These are phyloP conservation scores for Metarhizium sp. DNA, from an alignment of 2,329 filamentous ascomycete species.

Conservation along the genomic window DNA sequence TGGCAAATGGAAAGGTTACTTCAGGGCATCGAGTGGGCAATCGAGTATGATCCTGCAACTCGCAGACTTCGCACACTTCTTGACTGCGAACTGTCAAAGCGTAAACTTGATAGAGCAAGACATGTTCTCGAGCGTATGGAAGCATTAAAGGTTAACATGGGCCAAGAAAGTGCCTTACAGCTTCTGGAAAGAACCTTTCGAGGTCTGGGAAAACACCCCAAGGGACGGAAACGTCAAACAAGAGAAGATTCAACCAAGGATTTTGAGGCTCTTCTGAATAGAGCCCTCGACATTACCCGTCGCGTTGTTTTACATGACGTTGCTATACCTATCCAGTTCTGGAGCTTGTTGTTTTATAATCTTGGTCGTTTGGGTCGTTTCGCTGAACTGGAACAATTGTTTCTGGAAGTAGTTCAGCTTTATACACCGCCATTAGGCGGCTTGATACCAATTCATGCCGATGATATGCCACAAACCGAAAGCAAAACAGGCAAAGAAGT, in stretches of 20 bases:
- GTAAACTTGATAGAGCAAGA: conserved; percentile 14
- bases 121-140: conserved; percentile 24
- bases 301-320: conserved; percentile 21
- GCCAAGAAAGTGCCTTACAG: conserved; percentile 16
- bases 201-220: conserved; percentile 18
- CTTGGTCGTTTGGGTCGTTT: conserved; percentile 35
- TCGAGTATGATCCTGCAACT: conserved; percentile 11
- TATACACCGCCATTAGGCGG: conserved; percentile 21
- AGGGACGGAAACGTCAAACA: background rate
- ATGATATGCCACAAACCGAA: conserved; percentile 27
- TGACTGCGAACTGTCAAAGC: conserved; percentile 8
- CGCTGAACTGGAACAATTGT: conserved; percentile 34
- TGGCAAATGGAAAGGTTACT: conserved; percentile 33
- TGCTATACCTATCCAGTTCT: conserved; percentile 26
- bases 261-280: conserved; percentile 15
- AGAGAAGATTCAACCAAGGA: background rate
- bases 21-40: conserved; percentile 27
- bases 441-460: conserved; percentile 32
- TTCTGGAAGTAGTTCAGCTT: conserved; percentile 31
- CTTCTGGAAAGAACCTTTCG: conserved; percentile 18
- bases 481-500: background rate
- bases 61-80: conserved; percentile 16
- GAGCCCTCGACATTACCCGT: conserved; percentile 20
- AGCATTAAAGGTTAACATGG: conserved; percentile 16
- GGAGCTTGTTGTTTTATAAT: conserved; percentile 33